Conservation (phyloP, 768 basidiomycete species). For the Tylopilus cervinicoccineus region DNA sequence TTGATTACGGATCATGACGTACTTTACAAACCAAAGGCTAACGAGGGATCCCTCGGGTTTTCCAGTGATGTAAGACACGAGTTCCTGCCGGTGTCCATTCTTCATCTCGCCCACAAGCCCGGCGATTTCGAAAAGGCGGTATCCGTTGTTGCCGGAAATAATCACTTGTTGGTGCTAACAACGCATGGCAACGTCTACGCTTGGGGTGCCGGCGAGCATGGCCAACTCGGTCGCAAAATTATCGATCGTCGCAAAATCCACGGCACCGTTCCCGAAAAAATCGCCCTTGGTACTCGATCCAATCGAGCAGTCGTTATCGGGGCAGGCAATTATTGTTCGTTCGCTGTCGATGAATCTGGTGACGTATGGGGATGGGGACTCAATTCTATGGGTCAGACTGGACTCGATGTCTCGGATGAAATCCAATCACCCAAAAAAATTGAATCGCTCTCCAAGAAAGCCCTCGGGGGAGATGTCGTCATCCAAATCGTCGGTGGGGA, state of each 20-base stretch:
- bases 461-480: conserved; percentile 57
- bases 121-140: conserved; percentile 69
- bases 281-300: conserved; percentile 66
- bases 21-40: conserved; percentile 42
- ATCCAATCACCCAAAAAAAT: conserved; percentile 65
- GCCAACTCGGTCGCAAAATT: conserved; percentile 88
- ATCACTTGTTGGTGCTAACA: conserved; percentile 88
- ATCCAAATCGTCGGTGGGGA: conserved; percentile 78
- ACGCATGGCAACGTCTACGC: conserved; percentile 84
- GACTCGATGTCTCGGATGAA: conserved; percentile 49
- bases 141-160: conserved; percentile 75
- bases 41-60: conserved; percentile 85
- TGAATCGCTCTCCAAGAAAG: conserved; percentile 55
- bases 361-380: conserved; percentile 95
- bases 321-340: conserved; percentile 82
- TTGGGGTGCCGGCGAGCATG: conserved; percentile 89
- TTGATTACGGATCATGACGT: conserved; percentile 1
- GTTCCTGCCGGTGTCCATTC: conserved; percentile 56
- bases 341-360: conserved; percentile 82
- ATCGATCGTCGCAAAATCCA: conserved; percentile 85
- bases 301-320: conserved; percentile 70
- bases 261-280: conserved; percentile 84
- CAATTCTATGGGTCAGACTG: conserved; percentile 84
- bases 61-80: conserved; percentile 63
- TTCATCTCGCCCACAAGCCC: conserved; percentile 56